Evolutionary conservation across 768 basidiomycete genomes (phyloP), one percentile per base, ranked within the genome.

Genomic region (Xerocomellus amylosporus): DNA sequence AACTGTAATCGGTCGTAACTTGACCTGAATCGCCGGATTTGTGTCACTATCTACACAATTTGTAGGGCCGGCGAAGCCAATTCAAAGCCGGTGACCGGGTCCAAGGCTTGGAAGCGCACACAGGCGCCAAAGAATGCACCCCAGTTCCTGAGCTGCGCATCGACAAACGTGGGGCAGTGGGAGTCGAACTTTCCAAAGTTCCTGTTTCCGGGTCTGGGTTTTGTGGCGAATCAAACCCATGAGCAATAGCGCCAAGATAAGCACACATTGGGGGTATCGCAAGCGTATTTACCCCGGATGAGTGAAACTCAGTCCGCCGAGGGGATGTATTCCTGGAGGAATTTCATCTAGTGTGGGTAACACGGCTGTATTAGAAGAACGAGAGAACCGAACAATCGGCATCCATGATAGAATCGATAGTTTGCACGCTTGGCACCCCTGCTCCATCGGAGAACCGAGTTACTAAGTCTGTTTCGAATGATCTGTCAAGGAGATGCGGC

Each of bases 121-220:
- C 19, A 24, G 41, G 59, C 59, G 60, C 42, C 40, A 46, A 47
- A 41, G 54, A 58, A 61, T 30, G 59, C 33, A 69, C 67, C 69
- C 67, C 57, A 58, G 67, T 69, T 71, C 62, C 67, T 61, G 64
- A 64, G 44, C 45, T 53, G 49, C 58, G 33, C 40, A 37, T 41
- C 45, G 47, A 57, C 47, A 58, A 59, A 63, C 52, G 28, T 22
- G 49, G 56, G 3, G 28, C 33, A 51, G 56, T 56, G 56, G 54
- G 61, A 49, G 49, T 33, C 36, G 30, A 59, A 54, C 36, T 17
- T 56, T 58, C 37, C 24, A 26, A 47, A 22, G 17, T 20, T 57
- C 53, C 31, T 45, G 44, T n/a, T 61, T 59, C 62, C 59, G 53
- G 58, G 36, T 19, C 19, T 37, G 13, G 30, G 28, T 48, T 19